Evolutionary conservation across 2,329 filamentous ascomycete genomes (phyloP), one percentile per base, ranked within the genome.

Genomic region (Fusarium torreyae): DNA sequence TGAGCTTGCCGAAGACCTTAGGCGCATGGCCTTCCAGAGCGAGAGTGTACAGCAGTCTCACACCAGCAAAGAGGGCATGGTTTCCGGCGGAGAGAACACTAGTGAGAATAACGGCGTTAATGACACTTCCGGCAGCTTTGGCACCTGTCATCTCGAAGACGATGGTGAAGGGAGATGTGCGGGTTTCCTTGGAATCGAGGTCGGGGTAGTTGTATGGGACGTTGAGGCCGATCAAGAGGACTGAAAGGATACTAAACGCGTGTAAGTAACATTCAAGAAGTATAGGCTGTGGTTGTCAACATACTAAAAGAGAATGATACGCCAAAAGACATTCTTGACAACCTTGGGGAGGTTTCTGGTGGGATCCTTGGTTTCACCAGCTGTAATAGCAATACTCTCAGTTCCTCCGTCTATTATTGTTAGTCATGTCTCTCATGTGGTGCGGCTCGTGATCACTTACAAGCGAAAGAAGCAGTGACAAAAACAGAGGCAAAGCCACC

Each of bases 251-350:
- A 44, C 79, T 80, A 31, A 3, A 18, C 1, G 33, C n/a, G 4
- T 45, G 57, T 72, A 8, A 68, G 57, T 20, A 7, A 28, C 2
- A 1, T 11, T 13, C 4, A 3, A 31, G 28, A 13, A 31, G 5
- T 31, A 31, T 10, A 31, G 10, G 11, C 28, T 31, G 11, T 7
- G 33, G 11, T 20, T 7, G 18, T 15, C 2, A 4, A 43, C 76
- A 2, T 70, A 79, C 77, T 81, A 81, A 76, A 88, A 88, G 10
- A 88, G 80, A 5, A 88, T 64, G 54, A 89, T 88, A 7, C 88
- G 85, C 87, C 87, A 90, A 72, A 90, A 90, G 39, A 90, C 88
- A 57, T 91, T 90, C 69, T 87, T 87, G 45, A 91, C 87, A 4
- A 90, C 89, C 5, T 84, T 83, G 2, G 89, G 89, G 34, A 91